These are phyloP conservation scores for Hibiscus tridactylites DNA, from an alignment of 345 rosid genomes.

Conservation along the genomic window DNA sequence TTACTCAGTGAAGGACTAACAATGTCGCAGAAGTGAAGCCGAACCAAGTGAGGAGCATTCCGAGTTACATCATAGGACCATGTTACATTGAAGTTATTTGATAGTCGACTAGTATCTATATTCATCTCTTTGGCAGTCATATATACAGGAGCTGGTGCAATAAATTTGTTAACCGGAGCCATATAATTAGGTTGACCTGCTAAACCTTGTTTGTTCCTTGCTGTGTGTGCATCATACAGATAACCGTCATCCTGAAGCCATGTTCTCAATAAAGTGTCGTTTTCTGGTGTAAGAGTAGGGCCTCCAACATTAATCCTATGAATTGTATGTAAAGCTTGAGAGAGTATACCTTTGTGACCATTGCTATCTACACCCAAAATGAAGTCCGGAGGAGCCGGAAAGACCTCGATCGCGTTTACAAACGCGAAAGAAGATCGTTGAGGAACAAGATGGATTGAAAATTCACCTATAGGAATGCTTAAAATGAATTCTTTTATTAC, in stretches of 20 bases:
- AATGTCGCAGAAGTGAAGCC: constrained; percentile 33
- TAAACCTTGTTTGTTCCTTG: not conserved
- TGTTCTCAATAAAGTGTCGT: constrained; percentile 31
- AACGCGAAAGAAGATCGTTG: constrained; percentile 19
- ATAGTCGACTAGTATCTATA: not conserved
- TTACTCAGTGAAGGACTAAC: not conserved
- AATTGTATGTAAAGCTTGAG: not conserved
- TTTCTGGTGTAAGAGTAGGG: not conserved
- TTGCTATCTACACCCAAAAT: not conserved
- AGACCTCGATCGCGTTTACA: constrained; percentile 57
- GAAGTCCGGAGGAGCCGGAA: constrained; percentile 28
- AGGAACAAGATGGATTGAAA: not conserved
- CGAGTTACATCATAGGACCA: not conserved
- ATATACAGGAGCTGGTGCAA: not conserved
- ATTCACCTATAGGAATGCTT: not conserved
- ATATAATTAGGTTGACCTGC: not conserved
- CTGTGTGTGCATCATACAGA: constrained; percentile 12
- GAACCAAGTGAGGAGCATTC: not conserved
- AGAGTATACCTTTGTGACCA: not conserved
- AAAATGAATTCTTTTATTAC: not conserved
- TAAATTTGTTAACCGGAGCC: not conserved
- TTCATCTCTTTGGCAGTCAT: not conserved
- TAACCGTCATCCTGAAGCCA: constrained; percentile 35
- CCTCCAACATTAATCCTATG: constrained; percentile 31
- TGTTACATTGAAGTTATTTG: not conserved